Base-by-base conservation (phyloP, 257 asterid species). In the Solanum phureja region DNA sequence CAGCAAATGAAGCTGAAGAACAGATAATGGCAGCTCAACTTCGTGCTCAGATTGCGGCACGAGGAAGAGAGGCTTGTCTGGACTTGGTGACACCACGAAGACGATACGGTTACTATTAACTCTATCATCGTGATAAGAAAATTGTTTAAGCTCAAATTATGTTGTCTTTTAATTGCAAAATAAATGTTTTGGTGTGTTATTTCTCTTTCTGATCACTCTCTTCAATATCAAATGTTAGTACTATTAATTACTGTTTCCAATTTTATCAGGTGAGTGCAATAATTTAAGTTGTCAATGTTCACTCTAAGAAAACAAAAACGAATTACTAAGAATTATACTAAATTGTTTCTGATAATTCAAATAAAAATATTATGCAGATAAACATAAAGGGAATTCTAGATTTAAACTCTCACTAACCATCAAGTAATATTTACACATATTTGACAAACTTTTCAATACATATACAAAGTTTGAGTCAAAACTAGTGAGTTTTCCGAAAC, bases 1-100 rank as follows among this genome's bases (percentile, higher is more conserved):
- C 89, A 27, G 44, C 73, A 29, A 66, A 44, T 79, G 75, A 87
- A 87, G 89, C 87, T 23, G 68, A 79, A 2, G 89, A 87, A 49
- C 86, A 75, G 58, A 60, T 87, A 27, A 2, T 12, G 46, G 87
- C 89, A 19, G 86, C 86, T 79, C 81, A 79, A 33, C 9, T 87
- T 33, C 7, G 84, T 35, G 81, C 79, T 7, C 56, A 40, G 86
- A 52, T 87, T 12, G 75, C 10, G 27, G 89, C 86, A 24, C 56
- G 81, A 40, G 87, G 83, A 79, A 69, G 85, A 64, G 46, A 81
- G 83, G 86, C 81, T 42, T 46, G 68, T 13, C 58, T 81, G 52
- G 86, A 87, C 74, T 21, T 81, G 69, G 0, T 62, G 34, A 24
- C 86, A 12, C 49, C 86, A 7, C 44, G 89, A 29, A 60, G 86